phyloP scores from a whole-genome alignment of 192 early-diverging fungal genomes.

The Lunasporangiospora selenospora region DNA sequence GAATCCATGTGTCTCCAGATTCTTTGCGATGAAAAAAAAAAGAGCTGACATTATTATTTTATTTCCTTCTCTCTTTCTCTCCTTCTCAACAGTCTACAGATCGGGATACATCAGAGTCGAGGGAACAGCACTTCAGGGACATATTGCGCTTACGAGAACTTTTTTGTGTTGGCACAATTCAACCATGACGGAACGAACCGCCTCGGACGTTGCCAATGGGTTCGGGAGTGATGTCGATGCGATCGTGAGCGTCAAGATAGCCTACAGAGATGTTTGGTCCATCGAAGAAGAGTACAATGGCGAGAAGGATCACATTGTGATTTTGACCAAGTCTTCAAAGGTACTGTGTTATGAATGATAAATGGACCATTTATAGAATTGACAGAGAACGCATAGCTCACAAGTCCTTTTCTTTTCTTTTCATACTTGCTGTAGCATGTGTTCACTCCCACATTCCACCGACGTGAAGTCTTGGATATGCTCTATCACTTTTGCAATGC shows the following conservation, averaged over 20 bases:
- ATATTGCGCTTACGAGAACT: constrained; percentile 35
- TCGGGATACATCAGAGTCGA: constrained; percentile 29
- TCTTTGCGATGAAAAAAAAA: no score
- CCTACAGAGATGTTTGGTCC: constrained; percentile 25
- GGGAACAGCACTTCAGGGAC: constrained; percentile 11
- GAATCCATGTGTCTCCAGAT: no score
- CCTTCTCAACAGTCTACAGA: constrained; percentile 17
- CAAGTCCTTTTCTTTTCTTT: background rate
- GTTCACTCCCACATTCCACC: constrained; percentile 31
- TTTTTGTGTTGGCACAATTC: constrained; percentile 48
- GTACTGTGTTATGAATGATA: constrained; percentile 5
- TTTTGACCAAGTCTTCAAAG: constrained; percentile 22
- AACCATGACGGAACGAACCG: constrained; percentile 22
- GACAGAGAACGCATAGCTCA: background rate
- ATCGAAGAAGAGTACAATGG: constrained; percentile 25
- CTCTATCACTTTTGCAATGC: constrained; percentile 40
- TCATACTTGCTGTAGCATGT: constrained; percentile 9
- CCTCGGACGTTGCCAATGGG: background rate
- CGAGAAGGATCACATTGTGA: constrained; percentile 21
- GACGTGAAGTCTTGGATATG: constrained; percentile 30
- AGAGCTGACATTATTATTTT: no score
- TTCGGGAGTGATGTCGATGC: background rate
- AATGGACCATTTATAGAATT: no score
- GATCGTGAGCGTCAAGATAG: constrained; percentile 10
- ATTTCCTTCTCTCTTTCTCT: background rate